A percentile compares a stretch with the other conserved stretches of the same genome.
Evolutionary conservation across 495 filamentous ascomycete species (phyloP).

Genomic region (Oleoguttula mirabilis): DNA sequence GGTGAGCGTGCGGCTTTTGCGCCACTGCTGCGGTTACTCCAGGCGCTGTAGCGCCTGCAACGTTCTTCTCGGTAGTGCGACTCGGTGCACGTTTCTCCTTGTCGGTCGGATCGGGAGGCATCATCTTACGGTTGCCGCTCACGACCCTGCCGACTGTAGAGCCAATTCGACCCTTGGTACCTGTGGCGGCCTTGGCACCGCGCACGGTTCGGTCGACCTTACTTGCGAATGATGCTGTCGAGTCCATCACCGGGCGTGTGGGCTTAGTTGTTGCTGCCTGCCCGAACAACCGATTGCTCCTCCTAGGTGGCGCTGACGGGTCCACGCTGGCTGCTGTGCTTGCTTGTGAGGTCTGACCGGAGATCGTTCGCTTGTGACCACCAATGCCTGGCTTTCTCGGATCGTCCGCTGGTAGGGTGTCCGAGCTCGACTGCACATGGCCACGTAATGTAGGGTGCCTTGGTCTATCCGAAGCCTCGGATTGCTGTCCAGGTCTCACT

Average conservation of each 20-base stretch:
- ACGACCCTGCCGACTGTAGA: conserved; percentile 70
- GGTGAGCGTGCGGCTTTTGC: conserved; percentile 2
- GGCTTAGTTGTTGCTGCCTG: conserved; percentile 25
- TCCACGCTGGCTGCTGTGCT: conserved; percentile 42
- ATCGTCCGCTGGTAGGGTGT: conserved; percentile 1
- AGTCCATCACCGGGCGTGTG: conserved; percentile 2
- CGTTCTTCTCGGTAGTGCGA: conserved; percentile 9
- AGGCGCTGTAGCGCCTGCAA: not conserved
- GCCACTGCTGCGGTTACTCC: conserved; percentile 5
- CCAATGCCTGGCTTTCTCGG: conserved; percentile 23
- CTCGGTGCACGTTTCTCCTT: conserved; percentile 36
- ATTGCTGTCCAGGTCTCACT: conserved; percentile 22
- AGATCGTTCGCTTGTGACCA: conserved; percentile 74
- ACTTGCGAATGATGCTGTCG: conserved; percentile 27
- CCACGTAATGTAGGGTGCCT: conserved; percentile 23
- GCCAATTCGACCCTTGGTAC: conserved; percentile 42
- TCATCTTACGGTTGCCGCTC: conserved; percentile 68
- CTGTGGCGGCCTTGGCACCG: conserved; percentile 60
- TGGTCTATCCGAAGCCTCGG: conserved; percentile 32
- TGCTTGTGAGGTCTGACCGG: conserved; percentile 61
- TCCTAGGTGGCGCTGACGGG: conserved; percentile 48
- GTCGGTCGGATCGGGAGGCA: conserved; percentile 42
- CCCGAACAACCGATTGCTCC: conserved; percentile 69
- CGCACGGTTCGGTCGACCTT: conserved; percentile 44
- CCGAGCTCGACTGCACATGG: conserved; percentile 8